These are phyloP conservation scores for Austropuccinia psidii DNA, from an alignment of 1,284 basidiomycete species.

Conservation along the genomic window DNA sequence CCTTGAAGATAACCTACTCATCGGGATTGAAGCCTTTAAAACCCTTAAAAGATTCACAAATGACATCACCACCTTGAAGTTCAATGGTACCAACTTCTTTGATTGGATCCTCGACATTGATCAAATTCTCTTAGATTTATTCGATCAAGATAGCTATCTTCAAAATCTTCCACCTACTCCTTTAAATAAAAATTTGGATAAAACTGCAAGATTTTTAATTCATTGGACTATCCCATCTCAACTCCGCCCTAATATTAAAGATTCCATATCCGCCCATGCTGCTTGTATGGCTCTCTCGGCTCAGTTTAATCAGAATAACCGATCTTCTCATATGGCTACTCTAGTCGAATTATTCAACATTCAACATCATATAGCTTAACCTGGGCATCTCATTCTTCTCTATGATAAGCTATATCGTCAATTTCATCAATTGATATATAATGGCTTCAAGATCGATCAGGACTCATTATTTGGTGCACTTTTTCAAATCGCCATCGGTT, in stretches of 20 bases:
- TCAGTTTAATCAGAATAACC: constrained; percentile 9
- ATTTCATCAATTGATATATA: neutral
- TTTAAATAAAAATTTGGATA: neutral
- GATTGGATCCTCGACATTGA: constrained; percentile 14
- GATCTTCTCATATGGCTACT: constrained; percentile 18
- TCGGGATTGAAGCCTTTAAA: too few relatives aligned
- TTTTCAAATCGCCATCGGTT: constrained; percentile 14
- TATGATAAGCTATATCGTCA: constrained; percentile 2
- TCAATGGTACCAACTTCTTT: neutral
- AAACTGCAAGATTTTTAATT: constrained; percentile 9
- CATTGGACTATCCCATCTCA: constrained; percentile 17
- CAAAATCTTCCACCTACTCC: neutral
- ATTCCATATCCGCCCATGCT: neutral
- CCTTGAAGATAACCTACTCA: too few relatives aligned
- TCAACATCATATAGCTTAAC: neutral
- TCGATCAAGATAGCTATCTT: constrained; percentile 4
- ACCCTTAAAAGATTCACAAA: too few relatives aligned
- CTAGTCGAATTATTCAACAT: constrained; percentile 14
- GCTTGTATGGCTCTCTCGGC: neutral
- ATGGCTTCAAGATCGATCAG: neutral
- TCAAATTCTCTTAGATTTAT: neutral
- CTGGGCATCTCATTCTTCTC: neutral
- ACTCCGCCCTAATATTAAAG: constrained; percentile 1
- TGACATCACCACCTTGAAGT: neutral
- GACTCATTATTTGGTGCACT: constrained; percentile 4